Evolutionary conservation across 208 protist genomes (phyloP), one percentile per base, ranked within the genome.

Genomic region (Crithidia brevicula): DNA sequence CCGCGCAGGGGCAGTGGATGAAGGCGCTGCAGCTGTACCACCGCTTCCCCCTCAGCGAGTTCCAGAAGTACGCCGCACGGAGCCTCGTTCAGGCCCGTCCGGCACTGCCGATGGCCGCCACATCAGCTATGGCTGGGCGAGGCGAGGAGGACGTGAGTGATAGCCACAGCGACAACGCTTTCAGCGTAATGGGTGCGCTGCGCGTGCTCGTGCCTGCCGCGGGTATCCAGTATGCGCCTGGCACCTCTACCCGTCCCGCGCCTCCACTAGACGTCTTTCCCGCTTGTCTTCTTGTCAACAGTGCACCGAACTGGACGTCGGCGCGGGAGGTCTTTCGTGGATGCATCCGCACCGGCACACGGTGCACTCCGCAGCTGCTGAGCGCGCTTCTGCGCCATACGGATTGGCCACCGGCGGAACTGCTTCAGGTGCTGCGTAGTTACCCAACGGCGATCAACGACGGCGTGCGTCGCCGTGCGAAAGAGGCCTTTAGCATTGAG

Each of bases 281-380:
- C 0, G 58, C 67, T 1, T 68, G 23, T 28, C 43, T 69, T 31
- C 60, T 88, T 23, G 65, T 88, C 25, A 52, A 49, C n/a, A 60
- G 67, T 3, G 63, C 67, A 4, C 11, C 38, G 4, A 42, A 68
- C 58, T 74, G 77, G 63, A 4, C 47, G 1, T 59, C 85, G 70
- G 88, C 84, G 20, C 58, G 89, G 9, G 30, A 43, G 5, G 71
- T 88, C 31, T 75, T 89, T 22, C 74, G 77, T n/a, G 59, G 65
- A 13, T 77, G 82, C 47, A 70, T 93, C 25, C 63, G 69, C 25
- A 67, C 49, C 47, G 88, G 88, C 31, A 82, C 82, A 16, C 22
- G 20, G 42, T 91, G 83, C 78, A 88, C 75, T 34, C 82, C 88
- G 5, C 84, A 89, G 40, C 51, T 93, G 15, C 60, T 93, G 22